phyloP scores from a whole-genome alignment of 2,329 filamentous ascomycete species.

The Tolypocladium ovalisporum region DNA sequence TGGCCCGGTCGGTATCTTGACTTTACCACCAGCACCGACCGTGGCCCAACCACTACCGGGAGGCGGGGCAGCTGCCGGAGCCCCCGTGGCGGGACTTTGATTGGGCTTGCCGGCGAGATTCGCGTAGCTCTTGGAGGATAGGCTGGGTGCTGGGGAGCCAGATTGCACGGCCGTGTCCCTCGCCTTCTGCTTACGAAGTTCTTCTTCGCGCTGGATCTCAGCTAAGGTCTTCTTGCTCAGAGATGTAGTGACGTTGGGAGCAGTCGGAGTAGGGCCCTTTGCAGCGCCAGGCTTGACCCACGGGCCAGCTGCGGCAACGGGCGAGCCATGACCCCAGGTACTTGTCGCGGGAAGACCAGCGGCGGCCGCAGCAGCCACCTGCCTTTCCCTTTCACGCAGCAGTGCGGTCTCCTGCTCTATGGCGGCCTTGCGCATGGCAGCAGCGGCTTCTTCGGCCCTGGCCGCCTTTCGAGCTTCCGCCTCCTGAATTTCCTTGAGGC shows the following conservation, averaged over 20 bases:
- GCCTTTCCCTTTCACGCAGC: constrained; percentile 47
- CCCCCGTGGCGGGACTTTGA: constrained; percentile 20
- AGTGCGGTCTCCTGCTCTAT: constrained; percentile 68
- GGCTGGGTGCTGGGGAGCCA: constrained; percentile 25
- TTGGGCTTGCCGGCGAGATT: constrained; percentile 76
- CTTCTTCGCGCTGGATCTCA: constrained; percentile 95
- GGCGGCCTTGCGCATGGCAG: constrained; percentile 63
- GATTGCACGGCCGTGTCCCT: constrained; percentile 38
- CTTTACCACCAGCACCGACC: constrained; percentile 86
- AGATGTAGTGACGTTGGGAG: constrained; percentile 11
- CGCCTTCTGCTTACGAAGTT: constrained; percentile 63
- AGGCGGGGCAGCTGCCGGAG: constrained; percentile 22
- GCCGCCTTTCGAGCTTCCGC: constrained; percentile 88
- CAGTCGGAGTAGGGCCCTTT: constrained; percentile 23
- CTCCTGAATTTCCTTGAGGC: constrained; percentile 93
- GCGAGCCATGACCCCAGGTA: constrained; percentile 78
- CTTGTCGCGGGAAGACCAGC: constrained; percentile 78
- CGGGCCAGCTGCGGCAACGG: constrained; percentile 52
- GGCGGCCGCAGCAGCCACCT: constrained; percentile 39
- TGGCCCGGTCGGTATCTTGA: constrained; percentile 60
- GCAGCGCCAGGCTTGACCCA: constrained; percentile 54
- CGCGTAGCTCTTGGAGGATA: constrained; percentile 77
- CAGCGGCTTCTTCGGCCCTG: constrained; percentile 72
- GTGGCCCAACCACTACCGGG: constrained; percentile 71
- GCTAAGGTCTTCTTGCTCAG: constrained; percentile 77